phyloP scores from a whole-genome alignment of 192 early-diverging fungal genomes.

The Oehlia diaphana region DNA sequence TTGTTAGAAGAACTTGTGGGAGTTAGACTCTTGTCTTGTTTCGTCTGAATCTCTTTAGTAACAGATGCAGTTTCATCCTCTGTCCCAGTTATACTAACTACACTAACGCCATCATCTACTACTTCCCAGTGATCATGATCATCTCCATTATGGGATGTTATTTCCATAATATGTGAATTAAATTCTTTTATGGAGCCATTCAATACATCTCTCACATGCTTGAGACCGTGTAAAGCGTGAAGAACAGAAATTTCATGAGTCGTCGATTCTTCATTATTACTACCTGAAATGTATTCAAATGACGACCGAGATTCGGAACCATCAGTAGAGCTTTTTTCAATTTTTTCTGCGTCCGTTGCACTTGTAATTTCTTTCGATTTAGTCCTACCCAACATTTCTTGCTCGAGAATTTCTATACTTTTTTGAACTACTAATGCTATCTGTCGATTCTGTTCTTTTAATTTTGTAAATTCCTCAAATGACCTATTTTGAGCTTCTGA shows the following conservation, averaged over 20 bases:
- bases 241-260: constrained; percentile 40
- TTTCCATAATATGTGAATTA: constrained; percentile 39
- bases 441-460: constrained; percentile 33
- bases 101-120: constrained; percentile 28
- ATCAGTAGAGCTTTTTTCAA: constrained; percentile 18
- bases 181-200: constrained; percentile 45
- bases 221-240: constrained; percentile 49
- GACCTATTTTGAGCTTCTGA: neutral
- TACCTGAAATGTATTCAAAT: constrained; percentile 21
- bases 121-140: constrained; percentile 34
- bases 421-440: constrained; percentile 37
- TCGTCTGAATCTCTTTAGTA: constrained; percentile 5
- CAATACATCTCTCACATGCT: constrained; percentile 55
- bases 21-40: constrained; percentile 5
- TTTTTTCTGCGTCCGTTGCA: constrained; percentile 20
- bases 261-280: constrained; percentile 8
- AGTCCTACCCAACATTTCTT: constrained; percentile 38
- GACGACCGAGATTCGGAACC: constrained; percentile 20
- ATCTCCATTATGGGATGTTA: constrained; percentile 5
- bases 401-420: constrained; percentile 49
- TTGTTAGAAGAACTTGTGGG: neutral
- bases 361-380: constrained; percentile 18
- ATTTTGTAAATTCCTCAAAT: constrained; percentile 15
- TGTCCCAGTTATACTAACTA: constrained; percentile 21
- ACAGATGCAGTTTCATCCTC: constrained; percentile 27